Base-by-base conservation (phyloP, 2,329 filamentous ascomycete genomes). In the Teratosphaeria pseudoeucalypti region DNA sequence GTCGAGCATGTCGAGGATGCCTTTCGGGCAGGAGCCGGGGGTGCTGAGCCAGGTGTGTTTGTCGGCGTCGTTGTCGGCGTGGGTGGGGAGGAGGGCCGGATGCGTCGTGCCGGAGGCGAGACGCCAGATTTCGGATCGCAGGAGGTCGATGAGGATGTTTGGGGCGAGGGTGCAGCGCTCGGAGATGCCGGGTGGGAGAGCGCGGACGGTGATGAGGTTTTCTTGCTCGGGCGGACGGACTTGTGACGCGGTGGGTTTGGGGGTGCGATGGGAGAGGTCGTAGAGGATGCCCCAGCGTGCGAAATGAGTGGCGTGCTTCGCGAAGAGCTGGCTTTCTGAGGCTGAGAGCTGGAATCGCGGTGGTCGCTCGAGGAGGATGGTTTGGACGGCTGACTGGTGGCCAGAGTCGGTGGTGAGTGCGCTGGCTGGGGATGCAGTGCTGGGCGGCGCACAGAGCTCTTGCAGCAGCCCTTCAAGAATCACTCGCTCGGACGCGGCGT, bases 401-500 rank as follows among this genome's bases (percentile, higher is more conserved):
- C 71, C 72, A 4, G 19, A 1, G 19, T 56, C 27, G 19, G 32
- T 39, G n/a, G 26, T 26, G 53, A 70, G 72, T 62, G 64, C 71
- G 32, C 72, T 74, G 37, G 63, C 64, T 54, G 68, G 73, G 7
- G 27, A 26, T 34, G 60, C 43, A n/a, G 56, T 32, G 12, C 19
- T 57, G 32, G 68, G 59, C 62, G 67, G 70, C 6, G 62, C 62
- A 65, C 79, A 84, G 34, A 88, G 74, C 2, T 83, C 79, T 27
- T 69, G 62, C 70, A 95, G 84, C 0, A 99, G 78, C 0, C 73
- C 71, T 70, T 99, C 94, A 1, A 97, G 82, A 1, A 86, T 85
- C 63, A 88, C 85, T 54, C 94, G 82, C 75, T 99, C 94, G 70
- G 96, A 92, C 2, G 92, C 94, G 0, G 94, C 94, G 70, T 99